phyloP scores from a whole-genome alignment of 1,284 basidiomycete species.

The Ustilago nuda region DNA sequence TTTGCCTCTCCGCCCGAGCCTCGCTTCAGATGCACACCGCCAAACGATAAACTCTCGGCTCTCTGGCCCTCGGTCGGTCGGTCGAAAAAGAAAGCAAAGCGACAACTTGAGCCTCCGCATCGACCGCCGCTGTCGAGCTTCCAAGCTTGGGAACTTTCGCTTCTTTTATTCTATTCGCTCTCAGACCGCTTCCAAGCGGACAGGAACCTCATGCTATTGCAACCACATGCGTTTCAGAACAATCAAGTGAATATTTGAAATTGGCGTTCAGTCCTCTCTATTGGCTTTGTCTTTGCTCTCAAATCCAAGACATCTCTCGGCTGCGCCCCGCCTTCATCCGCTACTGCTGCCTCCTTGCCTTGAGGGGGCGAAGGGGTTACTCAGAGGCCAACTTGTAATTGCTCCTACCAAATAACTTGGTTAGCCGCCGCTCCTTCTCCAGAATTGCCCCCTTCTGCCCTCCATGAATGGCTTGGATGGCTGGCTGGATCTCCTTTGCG shows the following conservation, averaged over 20 bases:
- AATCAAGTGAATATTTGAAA: background rate
- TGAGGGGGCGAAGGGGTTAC: too few relatives aligned
- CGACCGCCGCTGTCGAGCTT: background rate
- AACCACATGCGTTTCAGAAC: conserved; percentile 1
- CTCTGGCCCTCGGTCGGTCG: background rate
- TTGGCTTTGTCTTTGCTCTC: background rate
- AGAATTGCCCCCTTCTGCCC: background rate
- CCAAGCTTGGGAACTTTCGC: too few relatives aligned
- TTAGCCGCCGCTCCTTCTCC: conserved; percentile 1
- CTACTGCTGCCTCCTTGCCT: background rate
- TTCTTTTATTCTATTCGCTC: conserved; percentile 4
- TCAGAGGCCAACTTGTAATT: too few relatives aligned
- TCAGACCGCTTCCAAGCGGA: background rate
- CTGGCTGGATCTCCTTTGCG: conserved; percentile 1
- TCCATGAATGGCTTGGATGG: background rate
- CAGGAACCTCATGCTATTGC: background rate
- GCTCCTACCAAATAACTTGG: too few relatives aligned
- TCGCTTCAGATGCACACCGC: conserved; percentile 10
- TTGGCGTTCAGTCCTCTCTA: conserved; percentile 6
- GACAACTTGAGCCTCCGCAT: conserved; percentile 6
- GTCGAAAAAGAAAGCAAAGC: background rate
- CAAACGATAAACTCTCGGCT: conserved; percentile 5
- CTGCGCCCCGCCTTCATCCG: conserved; percentile 7
- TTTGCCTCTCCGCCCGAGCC: conserved; percentile 23
- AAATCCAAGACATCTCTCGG: conserved; percentile 6